Percentiles rank a stretch among this genome's conserved stretches.
Conservation (phyloP, 495 filamentous ascomycete genomes). For the Coniosporium apollinis region DNA sequence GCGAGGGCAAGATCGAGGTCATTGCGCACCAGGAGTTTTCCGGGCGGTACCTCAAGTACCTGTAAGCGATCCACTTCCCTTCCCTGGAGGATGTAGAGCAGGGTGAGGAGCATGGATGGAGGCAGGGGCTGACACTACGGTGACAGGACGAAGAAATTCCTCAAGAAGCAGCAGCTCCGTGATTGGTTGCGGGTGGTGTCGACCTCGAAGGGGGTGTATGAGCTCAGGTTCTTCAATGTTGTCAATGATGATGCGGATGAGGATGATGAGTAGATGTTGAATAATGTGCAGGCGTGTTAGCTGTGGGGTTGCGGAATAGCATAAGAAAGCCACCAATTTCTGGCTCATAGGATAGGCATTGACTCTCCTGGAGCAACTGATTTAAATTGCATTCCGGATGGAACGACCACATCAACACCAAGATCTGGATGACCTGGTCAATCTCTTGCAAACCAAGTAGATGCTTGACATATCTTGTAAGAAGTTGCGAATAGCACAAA, state of each 20-base stretch:
- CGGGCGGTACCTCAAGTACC: slow-evolving; percentile 97
- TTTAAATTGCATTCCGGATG: too few species aligned
- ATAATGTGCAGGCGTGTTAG: too few species aligned
- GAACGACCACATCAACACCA: too few species aligned
- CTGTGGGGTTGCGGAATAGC: too few species aligned
- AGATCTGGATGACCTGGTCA: too few species aligned
- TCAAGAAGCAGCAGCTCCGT: slow-evolving; percentile 99
- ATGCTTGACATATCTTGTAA: too few species aligned
- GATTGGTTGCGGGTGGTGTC: slow-evolving; percentile 99
- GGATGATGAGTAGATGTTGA: slow-evolving; percentile 72
- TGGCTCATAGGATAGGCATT: too few species aligned
- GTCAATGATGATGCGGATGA: slow-evolving; percentile 93
- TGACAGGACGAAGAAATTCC: slow-evolving; percentile 95
- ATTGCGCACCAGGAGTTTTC: slow-evolving; percentile 95
- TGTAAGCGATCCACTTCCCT: slow-evolving; percentile 41
- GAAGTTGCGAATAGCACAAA: too few species aligned
- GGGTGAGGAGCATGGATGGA: not conserved
- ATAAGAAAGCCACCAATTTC: too few species aligned
- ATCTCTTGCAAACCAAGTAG: too few species aligned
- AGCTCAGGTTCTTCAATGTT: slow-evolving; percentile 99
- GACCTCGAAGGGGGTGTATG: slow-evolving; percentile 91
- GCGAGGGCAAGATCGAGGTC: slow-evolving; percentile 95
- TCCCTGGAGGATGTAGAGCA: not conserved
- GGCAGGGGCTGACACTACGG: slow-evolving; percentile 7
- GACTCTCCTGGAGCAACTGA: too few species aligned